Conservation (phyloP, 2,329 filamentous ascomycete species). For the Graphium sp. region DNA sequence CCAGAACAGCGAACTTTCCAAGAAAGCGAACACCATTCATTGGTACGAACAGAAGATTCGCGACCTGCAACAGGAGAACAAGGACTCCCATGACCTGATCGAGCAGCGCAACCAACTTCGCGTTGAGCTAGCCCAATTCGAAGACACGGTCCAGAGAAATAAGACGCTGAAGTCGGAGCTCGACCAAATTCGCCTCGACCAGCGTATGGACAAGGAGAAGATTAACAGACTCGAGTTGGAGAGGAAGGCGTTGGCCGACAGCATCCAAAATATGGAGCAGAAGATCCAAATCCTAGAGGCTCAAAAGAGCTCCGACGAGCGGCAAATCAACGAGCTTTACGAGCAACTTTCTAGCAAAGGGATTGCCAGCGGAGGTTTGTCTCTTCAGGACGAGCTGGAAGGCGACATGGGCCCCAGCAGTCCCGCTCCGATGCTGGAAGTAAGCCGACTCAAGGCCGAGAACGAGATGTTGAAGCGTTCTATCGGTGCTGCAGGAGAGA, state of each 20-base stretch:
- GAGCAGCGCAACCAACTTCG: no score
- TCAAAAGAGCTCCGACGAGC: no score
- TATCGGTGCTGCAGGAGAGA: slow-evolving; percentile 34
- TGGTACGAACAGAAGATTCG: slow-evolving; percentile 47
- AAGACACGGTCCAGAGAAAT: slow-evolving; percentile 17
- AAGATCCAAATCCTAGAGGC: no score
- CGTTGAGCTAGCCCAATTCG: no score
- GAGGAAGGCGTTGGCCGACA: slow-evolving; percentile 25
- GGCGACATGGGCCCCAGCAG: slow-evolving; percentile 5
- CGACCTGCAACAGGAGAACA: slow-evolving; percentile 31
- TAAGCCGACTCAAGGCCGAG: slow-evolving; percentile 43
- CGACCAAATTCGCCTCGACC: slow-evolving; percentile 14
- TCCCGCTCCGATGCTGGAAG: slow-evolving; percentile 22
- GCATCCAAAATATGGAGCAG: slow-evolving; percentile 27
- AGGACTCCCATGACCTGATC: no score
- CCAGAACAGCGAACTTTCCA: slow-evolving; percentile 38
- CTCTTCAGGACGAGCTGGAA: slow-evolving; percentile 41
- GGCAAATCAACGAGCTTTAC: slow-evolving; percentile 39
- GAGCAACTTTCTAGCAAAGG: slow-evolving; percentile 29
- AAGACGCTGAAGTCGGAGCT: slow-evolving; percentile 16
- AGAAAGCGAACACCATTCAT: slow-evolving; percentile 46
- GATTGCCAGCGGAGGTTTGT: slow-evolving; percentile 17
- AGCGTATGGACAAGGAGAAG: slow-evolving; percentile 2
- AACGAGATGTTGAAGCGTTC: slow-evolving; percentile 40
- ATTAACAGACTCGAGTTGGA: slow-evolving; percentile 19